Conservation (phyloP, 1,139 yeast species). For the Petasospora rhodanensis region DNA sequence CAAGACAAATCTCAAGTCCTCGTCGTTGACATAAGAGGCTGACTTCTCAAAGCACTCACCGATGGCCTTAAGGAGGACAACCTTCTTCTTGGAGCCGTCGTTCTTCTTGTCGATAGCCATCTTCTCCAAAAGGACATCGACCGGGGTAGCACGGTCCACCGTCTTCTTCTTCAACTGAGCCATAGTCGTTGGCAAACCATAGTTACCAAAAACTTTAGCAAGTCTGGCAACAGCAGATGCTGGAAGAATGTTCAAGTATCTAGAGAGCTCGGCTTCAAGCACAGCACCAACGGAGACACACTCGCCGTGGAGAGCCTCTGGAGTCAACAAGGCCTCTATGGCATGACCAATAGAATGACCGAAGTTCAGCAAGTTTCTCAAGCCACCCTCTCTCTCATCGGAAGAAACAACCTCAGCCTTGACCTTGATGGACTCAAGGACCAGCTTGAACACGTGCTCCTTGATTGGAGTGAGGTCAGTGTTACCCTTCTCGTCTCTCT, state of each 20-base stretch:
- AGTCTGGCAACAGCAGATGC: conserved; percentile 94
- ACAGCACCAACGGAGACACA: conserved; percentile 96
- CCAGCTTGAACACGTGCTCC: conserved; percentile 73
- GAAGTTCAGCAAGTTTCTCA: conserved; percentile 86
- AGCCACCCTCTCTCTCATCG: conserved; percentile 94
- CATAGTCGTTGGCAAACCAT: conserved; percentile 77
- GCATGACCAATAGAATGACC: conserved; percentile 99
- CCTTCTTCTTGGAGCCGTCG: conserved; percentile 85
- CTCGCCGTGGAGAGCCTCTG: conserved; percentile 96
- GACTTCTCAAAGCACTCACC: conserved; percentile 87
- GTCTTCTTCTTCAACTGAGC: conserved; percentile 65
- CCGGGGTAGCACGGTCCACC: conserved; percentile 64
- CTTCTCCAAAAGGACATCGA: conserved; percentile 66
- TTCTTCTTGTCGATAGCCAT: conserved; percentile 97
- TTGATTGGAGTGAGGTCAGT: conserved; percentile 52
- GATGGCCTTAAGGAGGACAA: conserved; percentile 75
- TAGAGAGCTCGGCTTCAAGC: conserved; percentile 87
- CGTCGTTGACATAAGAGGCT: conserved; percentile 81
- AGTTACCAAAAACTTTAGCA: conserved; percentile 75
- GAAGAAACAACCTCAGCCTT: conserved; percentile 92
- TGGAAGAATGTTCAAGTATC: conserved; percentile 82
- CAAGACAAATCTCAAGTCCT: conserved; percentile 72
- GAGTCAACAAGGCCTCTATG: conserved; percentile 92
- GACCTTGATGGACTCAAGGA: conserved; percentile 79
- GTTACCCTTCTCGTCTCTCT: conserved; percentile 35